Conservation (phyloP, 495 filamentous ascomycete species). For the Penicillium simplicissimum region DNA sequence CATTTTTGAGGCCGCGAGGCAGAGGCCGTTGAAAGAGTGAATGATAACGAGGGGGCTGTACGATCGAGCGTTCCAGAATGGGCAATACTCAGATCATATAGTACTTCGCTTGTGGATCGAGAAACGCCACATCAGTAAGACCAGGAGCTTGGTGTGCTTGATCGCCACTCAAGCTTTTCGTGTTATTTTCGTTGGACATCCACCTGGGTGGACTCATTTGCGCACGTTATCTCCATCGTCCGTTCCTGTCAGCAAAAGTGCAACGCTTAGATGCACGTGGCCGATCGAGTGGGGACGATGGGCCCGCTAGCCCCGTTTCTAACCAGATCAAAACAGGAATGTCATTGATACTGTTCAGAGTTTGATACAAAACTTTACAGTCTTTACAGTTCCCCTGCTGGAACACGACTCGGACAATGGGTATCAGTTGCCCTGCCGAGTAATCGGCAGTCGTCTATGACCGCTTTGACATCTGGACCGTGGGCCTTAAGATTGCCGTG, state of each 20-base stretch:
- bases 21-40: background rate
- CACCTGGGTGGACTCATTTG: background rate
- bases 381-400: background rate
- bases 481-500: background rate
- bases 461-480: background rate
- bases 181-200: background rate
- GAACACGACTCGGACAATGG: background rate
- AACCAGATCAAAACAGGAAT: background rate
- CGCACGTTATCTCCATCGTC: background rate
- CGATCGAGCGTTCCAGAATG: background rate
- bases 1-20: background rate
- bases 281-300: background rate
- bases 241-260: background rate
- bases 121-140: background rate
- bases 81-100: background rate
- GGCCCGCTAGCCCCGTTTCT: background rate
- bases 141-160: background rate
- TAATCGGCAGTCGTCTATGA: background rate
- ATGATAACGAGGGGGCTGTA: background rate
- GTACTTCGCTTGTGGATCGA: background rate
- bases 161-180: background rate
- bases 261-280: background rate
- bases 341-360: background rate
- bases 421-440: background rate
- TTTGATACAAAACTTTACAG: background rate